Percentiles rank a stretch among this genome's conserved stretches.
phyloP scores from a whole-genome alignment of 2,329 filamentous ascomycete genomes.

The Claviceps sp. region DNA sequence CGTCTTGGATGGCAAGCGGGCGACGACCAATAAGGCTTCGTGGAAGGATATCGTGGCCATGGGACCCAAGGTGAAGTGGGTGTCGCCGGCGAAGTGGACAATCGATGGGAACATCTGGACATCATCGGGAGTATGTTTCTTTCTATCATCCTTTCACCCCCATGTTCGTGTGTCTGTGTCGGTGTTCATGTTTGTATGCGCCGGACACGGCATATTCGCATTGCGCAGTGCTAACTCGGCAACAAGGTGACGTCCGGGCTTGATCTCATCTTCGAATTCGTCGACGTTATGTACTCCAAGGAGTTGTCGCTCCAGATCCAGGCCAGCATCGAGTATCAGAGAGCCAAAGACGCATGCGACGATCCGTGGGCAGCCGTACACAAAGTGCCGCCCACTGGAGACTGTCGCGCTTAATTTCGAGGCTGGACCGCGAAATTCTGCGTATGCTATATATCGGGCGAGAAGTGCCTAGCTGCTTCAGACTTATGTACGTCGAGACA shows the following conservation, averaged over 20 bases:
- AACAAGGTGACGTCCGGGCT: conserved; percentile 7
- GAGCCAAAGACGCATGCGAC: conserved; percentile 9
- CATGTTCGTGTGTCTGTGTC: conserved; percentile 8
- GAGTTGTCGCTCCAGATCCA: conserved; percentile 2
- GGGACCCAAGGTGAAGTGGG: conserved; percentile 42
- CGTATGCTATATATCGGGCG: no score
- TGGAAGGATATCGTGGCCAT: conserved; percentile 33
- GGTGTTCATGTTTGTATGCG: not conserved
- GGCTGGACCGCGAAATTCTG: not conserved
- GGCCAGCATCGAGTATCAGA: conserved; percentile 6
- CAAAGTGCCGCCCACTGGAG: conserved; percentile 5
- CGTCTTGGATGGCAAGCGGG: conserved; percentile 42
- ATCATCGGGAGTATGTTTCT: conserved; percentile 35
- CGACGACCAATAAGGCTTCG: conserved; percentile 51
- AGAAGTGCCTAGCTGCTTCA: not conserved
- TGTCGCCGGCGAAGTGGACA: conserved; percentile 48
- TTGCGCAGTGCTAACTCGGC: not conserved
- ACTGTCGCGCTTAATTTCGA: conserved; percentile 1
- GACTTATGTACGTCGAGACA: not conserved
- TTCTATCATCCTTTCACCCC: not conserved
- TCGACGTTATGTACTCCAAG: conserved; percentile 7
- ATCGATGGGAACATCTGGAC: conserved; percentile 53
- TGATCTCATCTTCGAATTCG: conserved; percentile 10
- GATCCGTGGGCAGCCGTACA: conserved; percentile 9
- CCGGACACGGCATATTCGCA: not conserved